phyloP scores from a whole-genome alignment of 352 stramenopile genomes.

The Globisporangium barbulae region DNA sequence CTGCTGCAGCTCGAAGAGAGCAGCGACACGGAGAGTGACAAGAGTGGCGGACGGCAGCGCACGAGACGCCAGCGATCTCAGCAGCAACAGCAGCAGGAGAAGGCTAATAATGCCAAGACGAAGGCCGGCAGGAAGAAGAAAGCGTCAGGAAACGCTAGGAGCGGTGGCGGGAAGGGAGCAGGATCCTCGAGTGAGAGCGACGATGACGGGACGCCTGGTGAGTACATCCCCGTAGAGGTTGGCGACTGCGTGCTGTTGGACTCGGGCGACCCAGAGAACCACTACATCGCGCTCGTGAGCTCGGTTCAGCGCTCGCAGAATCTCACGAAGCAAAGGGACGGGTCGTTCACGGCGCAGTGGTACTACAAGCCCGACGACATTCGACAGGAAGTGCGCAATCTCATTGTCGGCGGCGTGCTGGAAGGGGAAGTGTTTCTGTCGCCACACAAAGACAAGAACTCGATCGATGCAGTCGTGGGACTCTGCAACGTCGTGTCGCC shows the following conservation, averaged over 20 bases:
- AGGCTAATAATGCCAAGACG: not conserved
- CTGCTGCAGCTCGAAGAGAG: constrained; percentile 9
- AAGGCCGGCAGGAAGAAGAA: constrained; percentile 1
- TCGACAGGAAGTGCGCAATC: constrained; percentile 50
- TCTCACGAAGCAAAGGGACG: constrained; percentile 33
- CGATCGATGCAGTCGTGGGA: constrained; percentile 71
- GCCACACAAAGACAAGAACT: constrained; percentile 82
- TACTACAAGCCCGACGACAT: constrained; percentile 85
- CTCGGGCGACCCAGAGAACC: constrained; percentile 59
- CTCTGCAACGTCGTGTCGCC: constrained; percentile 73
- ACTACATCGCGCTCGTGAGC: constrained; percentile 74
- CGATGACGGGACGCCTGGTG: constrained; percentile 42
- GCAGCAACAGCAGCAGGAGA: not conserved
- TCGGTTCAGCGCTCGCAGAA: constrained; percentile 63
- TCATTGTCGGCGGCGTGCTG: constrained; percentile 55
- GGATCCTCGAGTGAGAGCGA: constrained; percentile 23
- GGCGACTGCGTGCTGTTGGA: constrained; percentile 79
- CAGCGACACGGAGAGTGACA: constrained; percentile 16
- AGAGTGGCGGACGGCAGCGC: constrained; percentile 2
- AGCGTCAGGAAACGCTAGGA: not conserved
- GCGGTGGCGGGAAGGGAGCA: not conserved
- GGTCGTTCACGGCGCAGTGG: constrained; percentile 77
- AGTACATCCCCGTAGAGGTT: constrained; percentile 67
- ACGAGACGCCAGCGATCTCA: constrained; percentile 5
- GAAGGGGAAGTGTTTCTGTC: constrained; percentile 82